Conservation (phyloP, 768 basidiomycete species). For the Plicaturopsis crispa region DNA sequence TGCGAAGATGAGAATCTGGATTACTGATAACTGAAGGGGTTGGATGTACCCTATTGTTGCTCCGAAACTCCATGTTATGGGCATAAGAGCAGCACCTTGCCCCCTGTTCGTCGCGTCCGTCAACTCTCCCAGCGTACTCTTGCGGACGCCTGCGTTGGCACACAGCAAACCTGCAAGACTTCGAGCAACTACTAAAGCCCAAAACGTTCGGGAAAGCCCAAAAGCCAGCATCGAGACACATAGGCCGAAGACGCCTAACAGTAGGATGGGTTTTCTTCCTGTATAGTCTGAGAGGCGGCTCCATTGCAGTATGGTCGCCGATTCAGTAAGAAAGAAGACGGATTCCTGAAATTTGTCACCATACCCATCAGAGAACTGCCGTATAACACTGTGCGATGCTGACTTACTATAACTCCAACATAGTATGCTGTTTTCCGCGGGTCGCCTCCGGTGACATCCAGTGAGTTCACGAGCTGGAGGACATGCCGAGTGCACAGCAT, state of each 20-base stretch:
- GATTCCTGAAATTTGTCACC: conserved; percentile 12
- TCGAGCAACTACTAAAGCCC: conserved; percentile 16
- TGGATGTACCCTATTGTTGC: conserved; percentile 22
- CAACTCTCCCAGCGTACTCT: conserved; percentile 61
- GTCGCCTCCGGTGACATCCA: conserved; percentile 9
- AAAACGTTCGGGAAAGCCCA: conserved; percentile 20
- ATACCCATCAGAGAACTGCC: neutral
- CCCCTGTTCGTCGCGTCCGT: conserved; percentile 55
- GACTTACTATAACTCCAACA: conserved; percentile 13
- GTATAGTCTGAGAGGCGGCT: conserved; percentile 22
- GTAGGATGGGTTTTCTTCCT: conserved; percentile 22
- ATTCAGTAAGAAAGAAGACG: conserved; percentile 16
- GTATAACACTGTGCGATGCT: neutral
- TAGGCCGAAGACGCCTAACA: conserved; percentile 22
- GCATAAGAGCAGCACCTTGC: conserved; percentile 26
- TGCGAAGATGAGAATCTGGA: conserved; percentile 1
- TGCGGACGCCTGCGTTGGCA: conserved; percentile 49
- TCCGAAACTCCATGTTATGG: conserved; percentile 26
- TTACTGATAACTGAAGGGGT: neutral
- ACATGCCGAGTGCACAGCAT: neutral
- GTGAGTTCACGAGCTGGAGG: neutral
- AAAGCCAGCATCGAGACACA: conserved; percentile 19
- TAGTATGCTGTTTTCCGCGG: conserved; percentile 14
- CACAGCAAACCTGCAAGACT: conserved; percentile 22
- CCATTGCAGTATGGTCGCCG: conserved; percentile 16